phyloP scores from a whole-genome alignment of 495 filamentous ascomycete genomes.

The Achaetomiella virescens region DNA sequence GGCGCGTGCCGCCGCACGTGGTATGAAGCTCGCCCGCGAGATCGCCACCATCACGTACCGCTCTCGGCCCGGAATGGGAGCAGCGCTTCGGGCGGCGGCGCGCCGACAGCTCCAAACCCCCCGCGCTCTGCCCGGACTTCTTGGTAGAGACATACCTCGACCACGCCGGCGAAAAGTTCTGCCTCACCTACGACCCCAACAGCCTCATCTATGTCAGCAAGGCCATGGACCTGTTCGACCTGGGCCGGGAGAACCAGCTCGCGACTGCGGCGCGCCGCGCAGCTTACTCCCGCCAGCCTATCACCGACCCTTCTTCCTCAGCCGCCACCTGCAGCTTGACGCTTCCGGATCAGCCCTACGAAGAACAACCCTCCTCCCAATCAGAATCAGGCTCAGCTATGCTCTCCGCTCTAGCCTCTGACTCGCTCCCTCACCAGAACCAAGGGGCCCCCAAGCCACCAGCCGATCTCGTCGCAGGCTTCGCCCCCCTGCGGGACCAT shows the following conservation, averaged over 20 bases:
- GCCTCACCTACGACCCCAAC: slow-evolving; percentile 95
- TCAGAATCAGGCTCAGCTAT: slow-evolving; percentile 36
- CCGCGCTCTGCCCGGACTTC: slow-evolving; percentile 93
- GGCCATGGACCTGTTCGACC: slow-evolving; percentile 97
- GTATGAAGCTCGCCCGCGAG: slow-evolving; percentile 96
- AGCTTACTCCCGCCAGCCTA: slow-evolving; percentile 22
- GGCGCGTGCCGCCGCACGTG: slow-evolving; percentile 82
- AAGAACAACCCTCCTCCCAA: slow-evolving; percentile 51
- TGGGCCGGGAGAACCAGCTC: slow-evolving; percentile 62
- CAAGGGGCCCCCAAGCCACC: slow-evolving; percentile 43
- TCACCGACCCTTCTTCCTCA: background rate
- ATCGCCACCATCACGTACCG: slow-evolving; percentile 98
- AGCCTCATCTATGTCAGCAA: slow-evolving; percentile 95
- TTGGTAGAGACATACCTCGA: slow-evolving; percentile 98
- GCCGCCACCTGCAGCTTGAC: slow-evolving; percentile 68
- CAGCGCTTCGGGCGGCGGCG: slow-evolving; percentile 83
- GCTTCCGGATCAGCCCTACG: slow-evolving; percentile 76
- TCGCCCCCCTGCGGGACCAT: slow-evolving; percentile 64
- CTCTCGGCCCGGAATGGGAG: slow-evolving; percentile 96
- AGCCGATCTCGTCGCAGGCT: slow-evolving; percentile 69
- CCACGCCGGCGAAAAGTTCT: slow-evolving; percentile 98
- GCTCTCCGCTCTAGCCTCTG: background rate
- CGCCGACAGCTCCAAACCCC: slow-evolving; percentile 78
- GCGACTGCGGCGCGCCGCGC: slow-evolving; percentile 36
- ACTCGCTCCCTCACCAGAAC: background rate